phyloP scores from a whole-genome alignment of 2,329 filamentous ascomycete species.

The Aspergillus aculeatinus region DNA sequence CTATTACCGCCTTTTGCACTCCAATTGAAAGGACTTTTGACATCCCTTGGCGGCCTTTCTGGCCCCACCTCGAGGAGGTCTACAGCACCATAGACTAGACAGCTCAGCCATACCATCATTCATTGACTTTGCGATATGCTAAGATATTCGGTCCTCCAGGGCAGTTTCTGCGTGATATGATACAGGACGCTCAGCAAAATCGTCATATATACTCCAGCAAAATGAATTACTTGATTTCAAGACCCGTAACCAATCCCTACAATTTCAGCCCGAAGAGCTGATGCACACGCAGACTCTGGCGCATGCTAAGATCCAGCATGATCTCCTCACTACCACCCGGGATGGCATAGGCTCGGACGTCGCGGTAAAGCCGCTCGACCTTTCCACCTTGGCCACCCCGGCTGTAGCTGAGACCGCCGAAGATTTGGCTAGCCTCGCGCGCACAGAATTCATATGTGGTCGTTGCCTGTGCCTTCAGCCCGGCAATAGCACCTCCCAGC shows the following conservation, averaged over 20 bases:
- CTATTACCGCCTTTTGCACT: neutral
- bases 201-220: slow-evolving; percentile 10
- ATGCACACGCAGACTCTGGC: slow-evolving; percentile 83
- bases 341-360: slow-evolving; percentile 94
- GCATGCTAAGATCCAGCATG: slow-evolving; percentile 94
- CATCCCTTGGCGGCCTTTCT: neutral
- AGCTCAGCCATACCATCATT: no score
- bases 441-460: slow-evolving; percentile 98
- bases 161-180: slow-evolving; percentile 1
- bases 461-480: slow-evolving; percentile 90
- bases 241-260: slow-evolving; percentile 45
- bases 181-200: slow-evolving; percentile 12
- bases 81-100: neutral
- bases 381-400: slow-evolving; percentile 93
- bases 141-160: neutral
- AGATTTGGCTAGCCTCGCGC: slow-evolving; percentile 94
- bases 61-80: neutral
- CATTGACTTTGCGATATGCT: neutral
- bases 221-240: neutral
- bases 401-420: slow-evolving; percentile 88
- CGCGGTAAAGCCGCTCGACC: slow-evolving; percentile 90
- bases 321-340: slow-evolving; percentile 97
- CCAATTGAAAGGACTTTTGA: neutral
- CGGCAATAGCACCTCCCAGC: slow-evolving; percentile 89
- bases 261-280: slow-evolving; percentile 95